Percentiles rank a stretch among this genome's conserved stretches.
Evolutionary conservation across 345 rosid genomes (phyloP).

Genomic region (Kernera saxatilis): DNA sequence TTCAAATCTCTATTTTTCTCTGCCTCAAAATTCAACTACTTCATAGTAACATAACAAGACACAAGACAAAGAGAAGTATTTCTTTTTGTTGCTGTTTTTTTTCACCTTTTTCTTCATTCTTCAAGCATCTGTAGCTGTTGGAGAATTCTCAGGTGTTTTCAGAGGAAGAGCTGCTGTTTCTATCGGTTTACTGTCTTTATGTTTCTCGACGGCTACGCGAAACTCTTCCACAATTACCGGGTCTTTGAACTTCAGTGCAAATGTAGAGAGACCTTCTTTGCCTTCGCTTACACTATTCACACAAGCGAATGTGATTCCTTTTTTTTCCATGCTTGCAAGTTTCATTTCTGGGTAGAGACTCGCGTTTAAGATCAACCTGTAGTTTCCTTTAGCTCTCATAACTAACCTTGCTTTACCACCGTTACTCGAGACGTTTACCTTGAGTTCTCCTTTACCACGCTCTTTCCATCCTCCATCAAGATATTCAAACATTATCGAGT

Average conservation of each 20-base stretch:
- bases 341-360: constrained; percentile 89
- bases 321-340: constrained; percentile 90
- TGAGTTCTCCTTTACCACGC: constrained; percentile 94
- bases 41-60: background rate
- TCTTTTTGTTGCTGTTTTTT: background rate
- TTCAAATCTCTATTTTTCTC: constrained; percentile 1
- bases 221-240: constrained; percentile 60
- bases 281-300: constrained; percentile 62
- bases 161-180: constrained; percentile 22
- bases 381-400: constrained; percentile 92
- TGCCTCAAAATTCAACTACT: constrained; percentile 24
- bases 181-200: constrained; percentile 45
- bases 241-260: constrained; percentile 84
- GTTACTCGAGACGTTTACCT: constrained; percentile 63
- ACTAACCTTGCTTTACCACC: constrained; percentile 68
- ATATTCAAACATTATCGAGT: constrained; percentile 70
- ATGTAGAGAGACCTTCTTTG: constrained; percentile 64
- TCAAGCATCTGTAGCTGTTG: constrained; percentile 47
- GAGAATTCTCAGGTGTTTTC: constrained; percentile 90
- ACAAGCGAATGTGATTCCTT: constrained; percentile 90
- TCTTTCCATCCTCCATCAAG: constrained; percentile 83
- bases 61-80: background rate
- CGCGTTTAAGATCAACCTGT: constrained; percentile 83
- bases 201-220: constrained; percentile 42
- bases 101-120: constrained; percentile 26